Evolutionary conservation across 108 stramenopile genomes (phyloP), one percentile per base, ranked within the genome.

Genomic region (Cyclotella atomus): DNA sequence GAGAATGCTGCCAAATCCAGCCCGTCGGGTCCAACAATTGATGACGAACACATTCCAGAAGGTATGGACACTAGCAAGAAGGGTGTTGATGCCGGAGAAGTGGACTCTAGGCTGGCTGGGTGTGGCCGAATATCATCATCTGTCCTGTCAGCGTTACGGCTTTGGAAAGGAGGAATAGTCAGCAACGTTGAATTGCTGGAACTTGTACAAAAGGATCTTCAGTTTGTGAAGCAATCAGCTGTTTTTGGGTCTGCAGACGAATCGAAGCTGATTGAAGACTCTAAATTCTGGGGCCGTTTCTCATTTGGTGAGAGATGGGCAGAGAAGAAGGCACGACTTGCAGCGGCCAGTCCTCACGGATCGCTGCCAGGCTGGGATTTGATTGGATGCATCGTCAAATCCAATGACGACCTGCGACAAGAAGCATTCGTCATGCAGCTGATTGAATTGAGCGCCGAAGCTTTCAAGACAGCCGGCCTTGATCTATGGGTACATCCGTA

Each of bases 341-440:
- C 91, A 50, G 86, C 90, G 4, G 81, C 81, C 2, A 93, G 91
- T 69, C 87, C 89, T 47, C 85, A 88, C 45, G 95, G 93, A 33
- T 71, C 79, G 6, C 53, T 66, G 38, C 83, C 91, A 17, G 88
- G 90, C 20, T 99, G 96, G 95, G 91, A 97, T 68, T 74, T 99
- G 36, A 78, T 87, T 24, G 92, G 94, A 45, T 91, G 97, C 38
- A 98, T 99, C 71, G 96, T 99, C 34, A 99, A 99, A 89, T 96
- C 94, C 19, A 98, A 98, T 68, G 99, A 98, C 46, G 99, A 99
- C 74, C 75, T 98, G 46, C 85, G 99, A 32, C 99, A 99, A 78
- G 99, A 99, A 84, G 93, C 94, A 20, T 95, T 96, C 50, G 87
- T 95, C 44, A 89, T 97, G 88, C 98, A 98, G 79, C 85, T 99